phyloP scores from a whole-genome alignment of 2,329 filamentous ascomycete genomes.

The Fusarium falciforme region DNA sequence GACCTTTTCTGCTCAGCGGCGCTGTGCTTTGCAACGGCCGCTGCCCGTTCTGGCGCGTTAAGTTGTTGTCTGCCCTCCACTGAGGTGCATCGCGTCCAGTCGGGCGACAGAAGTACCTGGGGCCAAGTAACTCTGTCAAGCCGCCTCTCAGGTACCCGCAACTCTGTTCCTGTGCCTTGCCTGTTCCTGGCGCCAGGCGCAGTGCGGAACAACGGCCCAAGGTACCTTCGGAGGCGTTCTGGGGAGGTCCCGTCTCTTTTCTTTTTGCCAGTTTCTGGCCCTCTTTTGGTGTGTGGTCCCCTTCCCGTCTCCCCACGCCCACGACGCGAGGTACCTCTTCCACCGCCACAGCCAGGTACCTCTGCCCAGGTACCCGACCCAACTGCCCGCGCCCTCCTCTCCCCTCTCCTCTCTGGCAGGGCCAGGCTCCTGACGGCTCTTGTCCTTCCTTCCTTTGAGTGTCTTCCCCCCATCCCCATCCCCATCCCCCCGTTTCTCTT shows the following conservation, averaged over 20 bases:
- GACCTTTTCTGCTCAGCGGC: conserved; percentile 16
- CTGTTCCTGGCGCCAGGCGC: conserved; percentile 15
- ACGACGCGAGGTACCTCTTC: conserved; percentile 1
- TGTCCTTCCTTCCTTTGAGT: conserved; percentile 45
- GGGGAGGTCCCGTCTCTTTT: conserved; percentile 33
- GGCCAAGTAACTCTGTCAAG: conserved; percentile 31
- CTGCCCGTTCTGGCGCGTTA: conserved; percentile 35
- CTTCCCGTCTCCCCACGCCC: conserved; percentile 27
- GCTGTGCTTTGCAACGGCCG: conserved; percentile 36
- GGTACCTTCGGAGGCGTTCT: conserved; percentile 16
- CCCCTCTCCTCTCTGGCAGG: conserved; percentile 2
- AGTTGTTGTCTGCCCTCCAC: conserved; percentile 28
- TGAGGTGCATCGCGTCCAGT: conserved; percentile 28
- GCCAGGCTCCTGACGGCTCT: conserved; percentile 25
- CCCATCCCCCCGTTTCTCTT: conserved; percentile 51
- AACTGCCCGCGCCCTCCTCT: conserved; percentile 8
- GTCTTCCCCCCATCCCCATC: conserved; percentile 52
- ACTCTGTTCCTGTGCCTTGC: conserved; percentile 16
- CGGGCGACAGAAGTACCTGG: conserved; percentile 34
- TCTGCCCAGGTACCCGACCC: conserved; percentile 26
- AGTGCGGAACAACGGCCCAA: conserved; percentile 6
- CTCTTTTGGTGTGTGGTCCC: conserved; percentile 12
- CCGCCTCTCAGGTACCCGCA: conserved; percentile 35
- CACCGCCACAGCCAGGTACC: conserved; percentile 20
- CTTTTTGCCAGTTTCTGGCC: conserved; percentile 29